Percentiles rank a stretch among this genome's conserved stretches.
phyloP scores from a whole-genome alignment of 2,329 filamentous ascomycete genomes.

The Colletotrichum sp. region DNA sequence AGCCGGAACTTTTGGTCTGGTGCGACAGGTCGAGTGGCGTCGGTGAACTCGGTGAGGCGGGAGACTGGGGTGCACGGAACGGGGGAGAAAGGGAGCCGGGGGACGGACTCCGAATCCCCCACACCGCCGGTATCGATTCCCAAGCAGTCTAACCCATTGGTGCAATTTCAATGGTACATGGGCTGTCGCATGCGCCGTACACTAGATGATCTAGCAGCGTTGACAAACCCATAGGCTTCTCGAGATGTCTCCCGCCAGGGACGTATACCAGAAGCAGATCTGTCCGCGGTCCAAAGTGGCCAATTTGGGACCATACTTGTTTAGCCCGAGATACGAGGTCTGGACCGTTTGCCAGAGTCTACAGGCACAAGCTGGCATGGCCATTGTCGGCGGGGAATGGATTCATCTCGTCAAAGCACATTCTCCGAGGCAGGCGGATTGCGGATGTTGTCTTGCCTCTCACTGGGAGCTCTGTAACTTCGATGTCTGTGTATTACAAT shows the following conservation, averaged over 20 bases:
- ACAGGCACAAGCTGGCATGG: background rate
- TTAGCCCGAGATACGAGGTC: background rate
- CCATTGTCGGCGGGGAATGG: background rate
- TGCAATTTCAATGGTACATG: background rate
- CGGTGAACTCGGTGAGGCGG: background rate
- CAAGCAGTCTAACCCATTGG: background rate
- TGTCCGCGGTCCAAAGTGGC: no score
- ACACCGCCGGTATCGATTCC: background rate
- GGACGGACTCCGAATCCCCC: background rate
- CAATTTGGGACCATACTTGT: background rate
- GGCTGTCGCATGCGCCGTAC: background rate
- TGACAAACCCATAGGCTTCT: background rate
- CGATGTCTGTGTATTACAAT: background rate
- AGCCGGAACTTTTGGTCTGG: background rate
- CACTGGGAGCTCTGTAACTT: background rate
- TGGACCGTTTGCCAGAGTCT: background rate
- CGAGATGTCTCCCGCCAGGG: background rate
- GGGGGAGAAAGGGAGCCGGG: background rate
- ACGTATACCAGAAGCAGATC: background rate
- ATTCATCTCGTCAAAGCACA: background rate
- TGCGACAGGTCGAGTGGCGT: background rate
- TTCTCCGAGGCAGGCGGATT: background rate
- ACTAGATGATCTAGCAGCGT: background rate
- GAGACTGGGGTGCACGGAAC: background rate
- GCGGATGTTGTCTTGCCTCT: background rate